phyloP scores from a whole-genome alignment of 2,329 filamentous ascomycete genomes.

The Cytospora leucostoma region DNA sequence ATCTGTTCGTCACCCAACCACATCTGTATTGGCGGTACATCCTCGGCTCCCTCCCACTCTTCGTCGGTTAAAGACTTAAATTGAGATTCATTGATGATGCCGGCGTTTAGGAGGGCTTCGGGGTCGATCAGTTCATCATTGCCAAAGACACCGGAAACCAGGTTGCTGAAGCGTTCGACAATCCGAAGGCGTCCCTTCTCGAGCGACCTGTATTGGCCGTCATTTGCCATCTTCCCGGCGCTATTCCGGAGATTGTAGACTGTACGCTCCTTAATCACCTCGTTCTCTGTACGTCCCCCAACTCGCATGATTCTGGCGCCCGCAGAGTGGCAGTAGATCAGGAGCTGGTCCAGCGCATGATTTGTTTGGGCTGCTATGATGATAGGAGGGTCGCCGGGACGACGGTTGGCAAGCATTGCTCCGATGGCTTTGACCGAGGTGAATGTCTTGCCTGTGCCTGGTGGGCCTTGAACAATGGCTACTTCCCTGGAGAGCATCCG shows the following conservation, averaged over 20 bases:
- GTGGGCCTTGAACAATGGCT: conserved; percentile 81
- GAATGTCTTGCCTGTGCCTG: conserved; percentile 74
- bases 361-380: conserved; percentile 87
- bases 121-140: conserved; percentile 51
- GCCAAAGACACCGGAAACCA: conserved; percentile 44
- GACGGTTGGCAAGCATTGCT: conserved; percentile 62
- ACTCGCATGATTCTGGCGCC: conserved; percentile 59
- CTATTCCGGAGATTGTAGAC: conserved; percentile 60
- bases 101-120: conserved; percentile 53
- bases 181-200: conserved; percentile 36
- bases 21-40: conserved; percentile 33
- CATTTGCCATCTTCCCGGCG: conserved; percentile 29
- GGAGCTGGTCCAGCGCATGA: conserved; percentile 82
- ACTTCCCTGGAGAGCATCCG: conserved; percentile 72
- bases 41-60: conserved; percentile 35
- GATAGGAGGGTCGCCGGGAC: conserved; percentile 62
- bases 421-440: conserved; percentile 74
- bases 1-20: conserved; percentile 61
- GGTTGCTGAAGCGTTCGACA: conserved; percentile 40
- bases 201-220: conserved; percentile 31
- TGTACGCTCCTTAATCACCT: conserved; percentile 64
- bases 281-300: conserved; percentile 69
- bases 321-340: conserved; percentile 58
- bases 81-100: conserved; percentile 65
- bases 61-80: conserved; percentile 60